Conservation (phyloP, 1,284 basidiomycete species). For the Lentinula novae-zelandiae region DNA sequence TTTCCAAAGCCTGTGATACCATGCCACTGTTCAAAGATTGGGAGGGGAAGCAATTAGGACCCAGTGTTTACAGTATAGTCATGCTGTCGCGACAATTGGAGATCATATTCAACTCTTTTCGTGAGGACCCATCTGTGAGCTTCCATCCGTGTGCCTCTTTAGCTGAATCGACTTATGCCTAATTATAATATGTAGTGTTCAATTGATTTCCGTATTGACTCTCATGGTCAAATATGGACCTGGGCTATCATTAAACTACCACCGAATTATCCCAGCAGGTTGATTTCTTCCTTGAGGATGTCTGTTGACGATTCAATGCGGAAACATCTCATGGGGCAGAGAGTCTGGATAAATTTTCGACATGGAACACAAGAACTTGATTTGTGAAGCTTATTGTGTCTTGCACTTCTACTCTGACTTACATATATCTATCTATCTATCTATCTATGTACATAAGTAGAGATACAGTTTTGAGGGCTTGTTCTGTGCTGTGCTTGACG, state of each 20-base stretch:
- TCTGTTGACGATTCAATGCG: background rate
- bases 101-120: background rate
- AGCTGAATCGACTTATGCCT: too few species aligned
- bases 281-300: background rate
- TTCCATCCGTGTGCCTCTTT: background rate
- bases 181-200: background rate
- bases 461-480: too few species aligned
- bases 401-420: too few species aligned
- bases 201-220: background rate
- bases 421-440: too few species aligned
- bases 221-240: slow-evolving; percentile 1
- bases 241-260: background rate
- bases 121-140: background rate
- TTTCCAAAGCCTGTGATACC: background rate
- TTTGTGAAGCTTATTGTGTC: background rate
- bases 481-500: too few species aligned
- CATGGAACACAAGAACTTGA: background rate
- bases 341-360: background rate
- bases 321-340: background rate
- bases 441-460: too few species aligned
- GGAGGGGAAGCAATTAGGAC: background rate
- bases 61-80: background rate
- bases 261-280: background rate
- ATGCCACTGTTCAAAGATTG: background rate
- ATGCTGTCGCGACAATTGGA: background rate